These are phyloP conservation scores for Zymoseptoria ardabiliae DNA, from an alignment of 2,329 filamentous ascomycete genomes.

Conservation along the genomic window DNA sequence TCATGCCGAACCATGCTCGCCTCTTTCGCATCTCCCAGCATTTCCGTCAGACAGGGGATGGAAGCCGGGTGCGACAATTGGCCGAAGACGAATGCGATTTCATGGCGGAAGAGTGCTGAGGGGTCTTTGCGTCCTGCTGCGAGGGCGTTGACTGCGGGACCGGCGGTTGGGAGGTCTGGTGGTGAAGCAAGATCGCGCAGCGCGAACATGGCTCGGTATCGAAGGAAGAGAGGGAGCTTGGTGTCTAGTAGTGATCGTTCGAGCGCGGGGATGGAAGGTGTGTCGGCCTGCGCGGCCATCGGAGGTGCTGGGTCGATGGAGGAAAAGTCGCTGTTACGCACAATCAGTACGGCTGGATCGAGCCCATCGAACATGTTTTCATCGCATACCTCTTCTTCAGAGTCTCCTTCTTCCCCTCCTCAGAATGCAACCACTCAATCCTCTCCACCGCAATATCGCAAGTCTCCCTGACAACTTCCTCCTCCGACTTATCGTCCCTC, in stretches of 20 bases:
- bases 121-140: conserved; percentile 77
- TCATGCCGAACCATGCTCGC: conserved; percentile 96
- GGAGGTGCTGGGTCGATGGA: conserved; percentile 94
- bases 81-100: conserved; percentile 96
- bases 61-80: conserved; percentile 95
- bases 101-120: conserved; percentile 91
- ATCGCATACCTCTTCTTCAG: conserved; percentile 65
- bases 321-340: conserved; percentile 67
- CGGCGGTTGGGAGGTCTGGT: conserved; percentile 79
- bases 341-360: background rate
- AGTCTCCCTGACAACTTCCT: conserved; percentile 80
- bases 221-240: conserved; percentile 71
- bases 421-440: conserved; percentile 85
- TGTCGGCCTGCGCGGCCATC: conserved; percentile 54
- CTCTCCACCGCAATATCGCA: conserved; percentile 94
- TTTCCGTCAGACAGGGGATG: conserved; percentile 76
- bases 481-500: conserved; percentile 68
- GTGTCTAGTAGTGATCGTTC: conserved; percentile 73
- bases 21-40: conserved; percentile 72
- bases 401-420: conserved; percentile 64
- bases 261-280: conserved; percentile 64
- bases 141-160: conserved; percentile 77
- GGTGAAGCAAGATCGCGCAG: conserved; percentile 91
- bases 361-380: background rate
- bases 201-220: conserved; percentile 97